Conservation (phyloP, 306 rosid species). For the Luffa acutangula region DNA sequence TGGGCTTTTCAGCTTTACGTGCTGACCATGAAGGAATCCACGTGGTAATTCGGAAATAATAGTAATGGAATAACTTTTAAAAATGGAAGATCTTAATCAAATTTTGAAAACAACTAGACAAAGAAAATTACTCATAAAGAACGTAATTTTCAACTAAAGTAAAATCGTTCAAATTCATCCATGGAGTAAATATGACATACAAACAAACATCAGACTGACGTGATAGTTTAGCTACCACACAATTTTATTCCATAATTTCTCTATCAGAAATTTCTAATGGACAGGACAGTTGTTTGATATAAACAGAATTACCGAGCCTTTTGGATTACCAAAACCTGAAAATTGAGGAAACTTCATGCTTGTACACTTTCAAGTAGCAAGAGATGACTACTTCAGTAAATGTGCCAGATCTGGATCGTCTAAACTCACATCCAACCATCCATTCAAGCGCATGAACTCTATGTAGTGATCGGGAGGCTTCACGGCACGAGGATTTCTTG, state of each 20-base stretch:
- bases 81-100: neutral
- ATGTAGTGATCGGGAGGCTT: constrained; percentile 60
- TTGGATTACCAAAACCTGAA: neutral
- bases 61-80: neutral
- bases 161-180: neutral
- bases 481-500: constrained; percentile 32
- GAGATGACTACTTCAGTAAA: constrained; percentile 36
- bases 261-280: neutral
- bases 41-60: neutral
- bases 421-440: constrained; percentile 57
- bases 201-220: neutral
- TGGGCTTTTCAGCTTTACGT: neutral
- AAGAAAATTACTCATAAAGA: neutral
- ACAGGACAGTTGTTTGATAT: neutral
- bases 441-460: constrained; percentile 61
- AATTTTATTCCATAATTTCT: neutral
- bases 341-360: neutral
- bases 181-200: neutral
- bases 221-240: neutral
- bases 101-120: neutral
- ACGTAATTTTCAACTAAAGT: neutral
- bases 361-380: neutral
- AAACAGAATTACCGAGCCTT: neutral
- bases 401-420: constrained; percentile 60
- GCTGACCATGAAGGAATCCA: neutral